Conservation (phyloP, 441 rosid genomes). For the Adansonia rubrostipa region DNA sequence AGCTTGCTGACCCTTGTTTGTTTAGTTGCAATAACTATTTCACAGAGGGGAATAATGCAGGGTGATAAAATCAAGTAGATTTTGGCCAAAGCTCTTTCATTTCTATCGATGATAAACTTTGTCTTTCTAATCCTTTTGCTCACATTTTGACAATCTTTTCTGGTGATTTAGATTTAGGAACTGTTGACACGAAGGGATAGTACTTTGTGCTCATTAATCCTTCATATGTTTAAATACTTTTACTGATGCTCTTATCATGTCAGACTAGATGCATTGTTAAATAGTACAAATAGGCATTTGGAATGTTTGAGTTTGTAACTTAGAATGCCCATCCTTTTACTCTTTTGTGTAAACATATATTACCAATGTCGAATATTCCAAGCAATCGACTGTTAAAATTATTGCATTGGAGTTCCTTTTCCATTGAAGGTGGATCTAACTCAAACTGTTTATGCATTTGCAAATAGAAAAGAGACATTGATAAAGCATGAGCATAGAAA, state of each 20-base stretch:
- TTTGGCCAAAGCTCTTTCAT: background rate
- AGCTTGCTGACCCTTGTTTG: background rate
- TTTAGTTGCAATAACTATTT: background rate
- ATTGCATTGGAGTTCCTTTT: background rate
- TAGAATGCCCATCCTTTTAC: background rate
- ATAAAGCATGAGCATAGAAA: background rate
- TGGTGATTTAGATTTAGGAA: conserved; percentile 2
- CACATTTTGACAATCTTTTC: background rate
- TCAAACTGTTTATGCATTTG: background rate
- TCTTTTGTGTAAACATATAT: background rate
- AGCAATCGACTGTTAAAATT: background rate
- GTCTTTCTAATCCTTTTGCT: background rate
- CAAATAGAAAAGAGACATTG: background rate
- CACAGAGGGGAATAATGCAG: background rate
- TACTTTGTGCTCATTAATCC: background rate
- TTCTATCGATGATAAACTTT: background rate
- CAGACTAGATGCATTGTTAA: background rate
- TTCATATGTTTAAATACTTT: background rate
- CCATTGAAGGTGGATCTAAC: background rate
- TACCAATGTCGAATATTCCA: background rate
- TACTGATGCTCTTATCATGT: background rate
- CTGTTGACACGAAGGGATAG: background rate
- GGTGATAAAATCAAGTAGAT: conserved; percentile 11
- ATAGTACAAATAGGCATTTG: background rate
- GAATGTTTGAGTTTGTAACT: background rate